phyloP scores from a whole-genome alignment of 345 rosid species.

The Gossypium anomalum region DNA sequence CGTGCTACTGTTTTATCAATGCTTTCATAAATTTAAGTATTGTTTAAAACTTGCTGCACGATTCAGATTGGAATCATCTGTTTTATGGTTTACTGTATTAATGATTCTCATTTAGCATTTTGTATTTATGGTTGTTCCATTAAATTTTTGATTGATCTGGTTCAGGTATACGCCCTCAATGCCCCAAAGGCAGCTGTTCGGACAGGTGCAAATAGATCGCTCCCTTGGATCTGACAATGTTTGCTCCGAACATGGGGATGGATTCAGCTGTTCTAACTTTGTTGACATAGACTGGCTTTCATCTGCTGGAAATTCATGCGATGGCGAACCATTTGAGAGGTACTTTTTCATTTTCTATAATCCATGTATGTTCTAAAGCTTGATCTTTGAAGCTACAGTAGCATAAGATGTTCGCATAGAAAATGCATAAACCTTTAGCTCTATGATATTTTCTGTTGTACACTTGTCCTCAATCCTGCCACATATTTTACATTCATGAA shows the following conservation, averaged over 20 bases:
- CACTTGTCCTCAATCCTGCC: not conserved
- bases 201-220: slow-evolving; percentile 51
- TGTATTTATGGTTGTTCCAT: not conserved
- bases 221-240: slow-evolving; percentile 45
- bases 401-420: not conserved
- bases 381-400: not conserved
- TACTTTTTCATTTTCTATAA: slow-evolving; percentile 19
- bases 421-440: not conserved
- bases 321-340: slow-evolving; percentile 84
- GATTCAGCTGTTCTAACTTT: slow-evolving; percentile 75
- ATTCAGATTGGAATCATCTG: slow-evolving; percentile 2
- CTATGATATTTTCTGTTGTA: not conserved
- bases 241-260: slow-evolving; percentile 59
- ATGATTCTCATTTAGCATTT: not conserved
- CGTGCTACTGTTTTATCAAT: not conserved
- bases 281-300: slow-evolving; percentile 92
- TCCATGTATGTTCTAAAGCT: not conserved
- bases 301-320: slow-evolving; percentile 83
- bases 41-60: not conserved
- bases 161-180: slow-evolving; percentile 71
- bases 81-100: not conserved
- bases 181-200: slow-evolving; percentile 72
- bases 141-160: slow-evolving; percentile 8
- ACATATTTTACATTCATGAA: not conserved
- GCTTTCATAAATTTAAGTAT: not conserved